Evolutionary conservation across 768 basidiomycete genomes (phyloP).

Genomic region (Favolaschia claudopus): DNA sequence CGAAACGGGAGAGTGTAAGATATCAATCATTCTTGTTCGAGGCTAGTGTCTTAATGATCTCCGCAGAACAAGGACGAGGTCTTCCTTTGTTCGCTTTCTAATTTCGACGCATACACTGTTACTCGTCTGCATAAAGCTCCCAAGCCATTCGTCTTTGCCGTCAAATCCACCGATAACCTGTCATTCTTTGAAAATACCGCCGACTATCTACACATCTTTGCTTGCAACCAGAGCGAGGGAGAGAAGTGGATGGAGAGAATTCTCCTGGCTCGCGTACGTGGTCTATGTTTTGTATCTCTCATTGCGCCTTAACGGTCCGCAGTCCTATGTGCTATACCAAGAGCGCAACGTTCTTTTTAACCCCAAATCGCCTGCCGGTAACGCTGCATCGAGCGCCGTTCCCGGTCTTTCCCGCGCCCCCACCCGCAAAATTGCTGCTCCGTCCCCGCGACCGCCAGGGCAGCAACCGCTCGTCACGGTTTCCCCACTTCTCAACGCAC

Average conservation of each 20-base stretch:
- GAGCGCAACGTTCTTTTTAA: slow-evolving; percentile 75
- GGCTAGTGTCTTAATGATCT: slow-evolving; percentile 15
- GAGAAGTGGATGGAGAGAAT: slow-evolving; percentile 82
- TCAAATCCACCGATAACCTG: slow-evolving; percentile 89
- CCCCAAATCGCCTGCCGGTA: slow-evolving; percentile 42
- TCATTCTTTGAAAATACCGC: slow-evolving; percentile 86
- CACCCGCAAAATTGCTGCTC: slow-evolving; percentile 44
- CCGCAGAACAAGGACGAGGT: slow-evolving; percentile 83
- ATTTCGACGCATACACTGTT: slow-evolving; percentile 87
- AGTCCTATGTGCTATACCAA: slow-evolving; percentile 88
- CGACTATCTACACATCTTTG: slow-evolving; percentile 90
- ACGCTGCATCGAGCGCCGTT: slow-evolving; percentile 30
- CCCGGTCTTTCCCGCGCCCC: slow-evolving; percentile 47
- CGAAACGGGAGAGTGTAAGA: slow-evolving; percentile 88
- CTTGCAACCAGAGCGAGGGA: slow-evolving; percentile 77
- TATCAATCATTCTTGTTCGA: not conserved
- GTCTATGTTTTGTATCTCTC: not conserved
- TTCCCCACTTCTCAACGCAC: slow-evolving; percentile 46
- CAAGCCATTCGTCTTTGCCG: slow-evolving; percentile 82
- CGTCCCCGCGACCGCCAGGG: slow-evolving; percentile 40
- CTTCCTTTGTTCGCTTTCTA: slow-evolving; percentile 83
- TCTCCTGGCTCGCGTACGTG: slow-evolving; percentile 80
- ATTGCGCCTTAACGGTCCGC: slow-evolving; percentile 20
- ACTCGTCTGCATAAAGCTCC: slow-evolving; percentile 83
- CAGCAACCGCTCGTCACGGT: slow-evolving; percentile 59